Percentiles rank a stretch among this genome's conserved stretches.
These are phyloP conservation scores for Cercophora scortea DNA, from an alignment of 495 filamentous ascomycete species.

Conservation along the genomic window DNA sequence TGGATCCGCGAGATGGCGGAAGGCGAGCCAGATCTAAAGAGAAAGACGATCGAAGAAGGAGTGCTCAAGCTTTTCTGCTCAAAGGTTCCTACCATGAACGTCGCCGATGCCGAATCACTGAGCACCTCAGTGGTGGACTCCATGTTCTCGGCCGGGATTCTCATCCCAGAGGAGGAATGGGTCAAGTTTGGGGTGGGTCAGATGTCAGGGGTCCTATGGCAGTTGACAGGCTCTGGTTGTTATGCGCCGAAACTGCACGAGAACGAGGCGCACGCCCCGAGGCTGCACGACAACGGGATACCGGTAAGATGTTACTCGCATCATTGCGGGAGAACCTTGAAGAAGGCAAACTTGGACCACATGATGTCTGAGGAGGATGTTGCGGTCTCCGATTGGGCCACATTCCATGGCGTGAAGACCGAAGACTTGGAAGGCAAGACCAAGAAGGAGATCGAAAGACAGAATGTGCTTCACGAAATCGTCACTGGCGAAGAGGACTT, in stretches of 20 bases:
- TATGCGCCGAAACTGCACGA: constrained; percentile 81
- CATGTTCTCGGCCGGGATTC: constrained; percentile 70
- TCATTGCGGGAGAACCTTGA: constrained; percentile 88
- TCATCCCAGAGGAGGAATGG: constrained; percentile 94
- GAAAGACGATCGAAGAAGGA: constrained; percentile 74
- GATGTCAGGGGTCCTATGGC: constrained; percentile 83
- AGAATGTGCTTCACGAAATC: constrained; percentile 94
- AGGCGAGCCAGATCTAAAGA: constrained; percentile 72
- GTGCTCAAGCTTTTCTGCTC: constrained; percentile 87
- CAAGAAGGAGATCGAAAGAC: constrained; percentile 86
- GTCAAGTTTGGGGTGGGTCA: constrained; percentile 75
- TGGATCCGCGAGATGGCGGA: constrained; percentile 89
- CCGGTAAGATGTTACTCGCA: constrained; percentile 85
- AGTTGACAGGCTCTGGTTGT: constrained; percentile 87
- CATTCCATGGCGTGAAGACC: constrained; percentile 80
- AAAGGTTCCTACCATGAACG: constrained; percentile 98
- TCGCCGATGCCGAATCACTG: constrained; percentile 87
- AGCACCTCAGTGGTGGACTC: constrained; percentile 68
- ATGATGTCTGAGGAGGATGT: constrained; percentile 58
- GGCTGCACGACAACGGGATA: constrained; percentile 31
- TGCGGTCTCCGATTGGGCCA: constrained; percentile 78
- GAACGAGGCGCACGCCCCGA: constrained; percentile 40
- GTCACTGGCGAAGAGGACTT: constrained; percentile 87
- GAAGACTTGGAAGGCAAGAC: constrained; percentile 58
- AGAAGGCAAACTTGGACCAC: constrained; percentile 79